Percentiles rank a stretch among this genome's conserved stretches.
phyloP scores from a whole-genome alignment of 106 monocot species.

The Gastrodia elata region DNA sequence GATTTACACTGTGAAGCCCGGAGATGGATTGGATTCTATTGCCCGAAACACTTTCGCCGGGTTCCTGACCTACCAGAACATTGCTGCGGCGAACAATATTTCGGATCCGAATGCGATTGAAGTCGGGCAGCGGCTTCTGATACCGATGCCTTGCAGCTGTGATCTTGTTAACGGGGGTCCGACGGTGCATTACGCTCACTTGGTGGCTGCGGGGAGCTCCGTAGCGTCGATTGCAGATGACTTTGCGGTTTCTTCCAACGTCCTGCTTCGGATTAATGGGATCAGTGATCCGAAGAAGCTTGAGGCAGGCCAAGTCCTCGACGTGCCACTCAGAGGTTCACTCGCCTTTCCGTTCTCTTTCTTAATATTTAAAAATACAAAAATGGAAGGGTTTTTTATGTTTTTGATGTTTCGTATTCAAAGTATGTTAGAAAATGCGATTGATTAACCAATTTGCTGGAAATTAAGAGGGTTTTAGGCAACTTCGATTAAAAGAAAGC shows the following conservation, averaged over 20 bases:
- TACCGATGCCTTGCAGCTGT: conserved; percentile 88
- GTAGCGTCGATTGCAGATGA: conserved; percentile 37
- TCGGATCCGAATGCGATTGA: conserved; percentile 28
- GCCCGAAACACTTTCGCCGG: conserved; percentile 32
- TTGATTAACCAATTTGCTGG: neutral
- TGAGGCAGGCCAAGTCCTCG: conserved; percentile 41
- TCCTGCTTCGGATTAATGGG: conserved; percentile 31
- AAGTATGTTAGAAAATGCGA: neutral
- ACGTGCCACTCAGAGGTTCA: conserved; percentile 54
- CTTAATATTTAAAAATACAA: neutral
- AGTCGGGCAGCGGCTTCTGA: conserved; percentile 42
- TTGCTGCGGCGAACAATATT: conserved; percentile 43
- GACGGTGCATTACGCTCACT: conserved; percentile 48
- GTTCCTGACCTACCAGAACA: conserved; percentile 40
- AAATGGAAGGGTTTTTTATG: neutral
- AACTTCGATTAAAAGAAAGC: neutral
- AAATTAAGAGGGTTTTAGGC: neutral
- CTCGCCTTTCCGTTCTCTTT: neutral
- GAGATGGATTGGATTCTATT: conserved; percentile 43
- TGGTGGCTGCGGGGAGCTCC: conserved; percentile 36
- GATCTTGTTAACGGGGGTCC: conserved; percentile 31
- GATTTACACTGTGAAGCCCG: conserved; percentile 30
- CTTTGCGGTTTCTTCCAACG: conserved; percentile 26
- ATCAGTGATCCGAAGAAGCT: conserved; percentile 44
- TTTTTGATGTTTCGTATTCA: neutral